Evolutionary conservation across 2,329 filamentous ascomycete species (phyloP).

Genomic region (Dothistroma septosporum): DNA sequence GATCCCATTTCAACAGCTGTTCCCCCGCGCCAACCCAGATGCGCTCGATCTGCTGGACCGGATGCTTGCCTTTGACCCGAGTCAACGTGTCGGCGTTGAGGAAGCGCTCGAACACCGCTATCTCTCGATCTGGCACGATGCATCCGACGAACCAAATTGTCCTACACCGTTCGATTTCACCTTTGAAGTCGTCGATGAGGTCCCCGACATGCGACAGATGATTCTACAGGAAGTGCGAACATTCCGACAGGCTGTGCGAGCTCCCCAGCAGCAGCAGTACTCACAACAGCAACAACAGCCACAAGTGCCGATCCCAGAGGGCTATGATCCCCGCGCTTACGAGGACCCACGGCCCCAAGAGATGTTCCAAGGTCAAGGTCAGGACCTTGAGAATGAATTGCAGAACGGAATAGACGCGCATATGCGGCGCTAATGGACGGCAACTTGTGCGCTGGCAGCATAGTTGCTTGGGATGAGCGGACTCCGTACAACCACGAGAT

Average conservation of each 20-base stretch:
- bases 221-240: constrained; percentile 89
- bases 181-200: constrained; percentile 96
- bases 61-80: constrained; percentile 97
- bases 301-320: constrained; percentile 60
- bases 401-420: constrained; percentile 28
- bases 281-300: constrained; percentile 39
- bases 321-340: constrained; percentile 54
- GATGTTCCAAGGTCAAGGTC: constrained; percentile 43
- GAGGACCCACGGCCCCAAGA: constrained; percentile 60
- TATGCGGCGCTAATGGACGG: constrained; percentile 1
- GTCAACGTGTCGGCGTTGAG: constrained; percentile 88
- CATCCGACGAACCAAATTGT: constrained; percentile 89
- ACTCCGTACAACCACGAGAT: neutral
- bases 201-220: constrained; percentile 92
- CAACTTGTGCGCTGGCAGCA: constrained; percentile 1
- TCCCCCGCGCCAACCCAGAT: constrained; percentile 92
- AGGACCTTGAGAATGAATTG: constrained; percentile 79
- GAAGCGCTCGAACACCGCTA: constrained; percentile 94
- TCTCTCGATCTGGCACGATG: constrained; percentile 96
- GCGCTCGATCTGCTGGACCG: constrained; percentile 91
- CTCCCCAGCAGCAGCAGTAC: constrained; percentile 45
- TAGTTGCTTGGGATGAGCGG: neutral
- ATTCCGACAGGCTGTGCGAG: constrained; percentile 59
- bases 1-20: constrained; percentile 80
- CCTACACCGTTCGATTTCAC: constrained; percentile 96